These are phyloP conservation scores for Insectozyma bohioensis DNA, from an alignment of 1,139 yeast genomes.

Conservation along the genomic window DNA sequence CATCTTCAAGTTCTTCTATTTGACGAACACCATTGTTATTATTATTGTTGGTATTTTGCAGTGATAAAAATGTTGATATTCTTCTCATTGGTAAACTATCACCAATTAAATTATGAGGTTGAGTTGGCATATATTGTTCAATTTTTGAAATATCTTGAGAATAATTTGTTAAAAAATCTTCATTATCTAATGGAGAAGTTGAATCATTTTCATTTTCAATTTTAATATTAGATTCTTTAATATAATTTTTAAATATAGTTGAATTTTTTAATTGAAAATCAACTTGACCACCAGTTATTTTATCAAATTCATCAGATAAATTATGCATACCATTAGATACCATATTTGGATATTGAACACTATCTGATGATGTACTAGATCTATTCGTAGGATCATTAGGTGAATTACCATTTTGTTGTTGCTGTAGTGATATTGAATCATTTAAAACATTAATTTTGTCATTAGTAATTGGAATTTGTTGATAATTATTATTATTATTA, in stretches of 20 bases:
- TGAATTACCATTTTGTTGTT: no score
- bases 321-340: constrained; percentile 24
- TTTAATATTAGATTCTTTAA: constrained; percentile 9
- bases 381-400: neutral
- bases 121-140: constrained; percentile 18
- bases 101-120: constrained; percentile 5
- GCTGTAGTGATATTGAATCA: no score
- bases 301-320: constrained; percentile 29
- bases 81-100: constrained; percentile 11
- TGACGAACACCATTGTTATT: neutral
- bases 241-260: constrained; percentile 27
- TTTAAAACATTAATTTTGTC: no score
- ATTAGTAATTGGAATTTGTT: neutral
- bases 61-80: constrained; percentile 1
- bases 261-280: constrained; percentile 30
- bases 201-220: neutral
- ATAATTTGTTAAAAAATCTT: constrained; percentile 17
- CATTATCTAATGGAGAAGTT: neutral
- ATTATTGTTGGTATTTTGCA: neutral
- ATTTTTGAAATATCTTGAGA: constrained; percentile 23
- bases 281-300: constrained; percentile 20
- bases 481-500: neutral
- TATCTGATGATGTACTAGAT: constrained; percentile 1
- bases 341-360: constrained; percentile 1
- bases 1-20: neutral